phyloP scores from a whole-genome alignment of 1,284 basidiomycete species.

The Trichosporon asahii region DNA sequence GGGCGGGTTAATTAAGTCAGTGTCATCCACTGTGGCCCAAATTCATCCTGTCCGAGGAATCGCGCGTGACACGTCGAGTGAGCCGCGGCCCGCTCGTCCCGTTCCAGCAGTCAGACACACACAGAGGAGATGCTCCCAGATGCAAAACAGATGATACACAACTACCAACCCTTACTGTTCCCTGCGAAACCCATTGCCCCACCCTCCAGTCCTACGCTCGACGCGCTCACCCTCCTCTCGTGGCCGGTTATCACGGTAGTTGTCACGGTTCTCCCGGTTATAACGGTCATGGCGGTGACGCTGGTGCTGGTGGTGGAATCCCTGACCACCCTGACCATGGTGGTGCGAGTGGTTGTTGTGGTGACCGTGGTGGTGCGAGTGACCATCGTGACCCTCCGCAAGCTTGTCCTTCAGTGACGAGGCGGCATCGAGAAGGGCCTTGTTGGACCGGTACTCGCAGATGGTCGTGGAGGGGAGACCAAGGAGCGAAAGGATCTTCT shows the following conservation, averaged over 20 bases:
- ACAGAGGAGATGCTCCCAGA: not conserved
- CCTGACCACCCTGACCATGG: constrained; percentile 8
- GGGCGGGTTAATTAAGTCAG: not conserved
- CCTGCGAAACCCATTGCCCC: constrained; percentile 27
- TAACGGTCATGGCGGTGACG: constrained; percentile 18
- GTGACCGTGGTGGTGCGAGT: constrained; percentile 9
- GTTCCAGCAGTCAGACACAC: too few species aligned
- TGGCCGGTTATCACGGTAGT: constrained; percentile 9
- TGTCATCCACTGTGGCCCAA: not conserved
- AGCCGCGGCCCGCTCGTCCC: not conserved
- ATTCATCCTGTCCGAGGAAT: not conserved
- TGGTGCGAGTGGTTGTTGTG: constrained; percentile 1
- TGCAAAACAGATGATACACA: constrained; percentile 10
- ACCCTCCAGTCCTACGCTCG: constrained; percentile 16
- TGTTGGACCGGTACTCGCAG: constrained; percentile 52
- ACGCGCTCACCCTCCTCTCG: constrained; percentile 19
- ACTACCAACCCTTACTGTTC: constrained; percentile 16
- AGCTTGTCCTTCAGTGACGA: constrained; percentile 27
- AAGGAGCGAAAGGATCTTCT: constrained; percentile 48
- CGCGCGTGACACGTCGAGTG: not conserved
- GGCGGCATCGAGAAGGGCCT: constrained; percentile 44
- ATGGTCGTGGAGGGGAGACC: constrained; percentile 42
- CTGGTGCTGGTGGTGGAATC: constrained; percentile 15
- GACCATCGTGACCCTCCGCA: constrained; percentile 9
- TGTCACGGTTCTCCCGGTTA: constrained; percentile 19